phyloP scores from a whole-genome alignment of 176 grass and related monocot genomes.

The Aegilops longissima region DNA sequence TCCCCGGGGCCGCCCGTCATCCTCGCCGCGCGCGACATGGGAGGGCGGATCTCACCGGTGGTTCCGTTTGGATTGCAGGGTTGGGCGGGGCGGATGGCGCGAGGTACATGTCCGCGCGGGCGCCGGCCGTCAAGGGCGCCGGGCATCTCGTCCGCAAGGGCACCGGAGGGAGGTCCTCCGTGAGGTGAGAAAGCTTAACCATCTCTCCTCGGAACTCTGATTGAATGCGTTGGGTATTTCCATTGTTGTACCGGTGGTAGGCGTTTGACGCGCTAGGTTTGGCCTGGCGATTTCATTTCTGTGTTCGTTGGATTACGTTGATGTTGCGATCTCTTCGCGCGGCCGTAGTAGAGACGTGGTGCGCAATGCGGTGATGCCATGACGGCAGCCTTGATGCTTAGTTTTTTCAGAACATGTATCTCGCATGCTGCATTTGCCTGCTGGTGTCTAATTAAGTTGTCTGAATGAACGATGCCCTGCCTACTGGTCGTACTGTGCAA shows the following conservation, averaged over 20 bases:
- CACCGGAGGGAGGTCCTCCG: slow-evolving; percentile 84
- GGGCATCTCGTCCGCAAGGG: slow-evolving; percentile 88
- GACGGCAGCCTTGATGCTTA: background rate
- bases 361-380: background rate
- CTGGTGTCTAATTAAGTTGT: background rate
- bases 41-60: slow-evolving; percentile 14
- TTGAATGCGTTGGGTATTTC: background rate
- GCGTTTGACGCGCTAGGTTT: no score
- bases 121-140: slow-evolving; percentile 63
- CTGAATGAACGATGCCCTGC: background rate
- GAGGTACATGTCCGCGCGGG: slow-evolving; percentile 47
- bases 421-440: background rate
- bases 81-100: slow-evolving; percentile 49
- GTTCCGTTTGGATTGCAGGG: slow-evolving; percentile 25
- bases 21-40: background rate
- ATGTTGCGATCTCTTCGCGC: background rate
- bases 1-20: background rate
- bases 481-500: background rate
- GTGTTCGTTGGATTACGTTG: background rate
- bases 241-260: no score
- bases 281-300: background rate
- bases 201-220: background rate
- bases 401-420: background rate
- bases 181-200: slow-evolving; percentile 47
- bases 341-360: background rate